Evolutionary conservation across 345 rosid genomes (phyloP), one percentile per base, ranked within the genome.

Genomic region (Theobroma cacao): DNA sequence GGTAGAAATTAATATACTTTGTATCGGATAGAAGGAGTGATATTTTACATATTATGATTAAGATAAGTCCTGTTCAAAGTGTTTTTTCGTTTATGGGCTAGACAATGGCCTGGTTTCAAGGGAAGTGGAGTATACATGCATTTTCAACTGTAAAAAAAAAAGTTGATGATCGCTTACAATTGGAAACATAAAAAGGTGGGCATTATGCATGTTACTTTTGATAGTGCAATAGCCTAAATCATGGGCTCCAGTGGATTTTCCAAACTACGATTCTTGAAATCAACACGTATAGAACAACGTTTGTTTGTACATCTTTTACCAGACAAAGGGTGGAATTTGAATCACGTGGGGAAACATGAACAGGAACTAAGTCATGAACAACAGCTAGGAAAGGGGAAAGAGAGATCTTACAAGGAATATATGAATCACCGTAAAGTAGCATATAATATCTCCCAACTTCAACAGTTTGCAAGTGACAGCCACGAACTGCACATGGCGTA

Each of bases 291-390:
- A 3, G 34, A 59, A 59, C 1, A 59, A 28, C 15, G 14, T 59
- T 26, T 28, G 60, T 55, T 22, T 55, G 1, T n/a, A 13, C 60
- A n/a, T 7, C 28, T n/a, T 15, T 55, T 55, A 9, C 28, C 28
- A 7, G 60, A 53, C 24, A 53, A 20, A 55, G 1, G 60, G 4
- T 55, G 28, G 28, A 2, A 4, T 15, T 48, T 15, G 40, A 33
- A 36, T 65, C 72, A 67, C 72, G 41, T 41, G 50, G 72, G 72
- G 20, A 67, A 67, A 66, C 72, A 22, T 5, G 53, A 67, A 41
- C 12, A 43, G n/a, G n/a, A n/a, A n/a, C n/a, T n/a, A n/a, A 14
- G 18, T 18, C 8, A n/a, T 6, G 12, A n/a, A 2, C 52, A 41
- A 41, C 28, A 24, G 72, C 53, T 22, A 22, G 26, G 28, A n/a